Evolutionary conservation across 2,329 filamentous ascomycete genomes (phyloP).

Genomic region (Eurotiales sp.): DNA sequence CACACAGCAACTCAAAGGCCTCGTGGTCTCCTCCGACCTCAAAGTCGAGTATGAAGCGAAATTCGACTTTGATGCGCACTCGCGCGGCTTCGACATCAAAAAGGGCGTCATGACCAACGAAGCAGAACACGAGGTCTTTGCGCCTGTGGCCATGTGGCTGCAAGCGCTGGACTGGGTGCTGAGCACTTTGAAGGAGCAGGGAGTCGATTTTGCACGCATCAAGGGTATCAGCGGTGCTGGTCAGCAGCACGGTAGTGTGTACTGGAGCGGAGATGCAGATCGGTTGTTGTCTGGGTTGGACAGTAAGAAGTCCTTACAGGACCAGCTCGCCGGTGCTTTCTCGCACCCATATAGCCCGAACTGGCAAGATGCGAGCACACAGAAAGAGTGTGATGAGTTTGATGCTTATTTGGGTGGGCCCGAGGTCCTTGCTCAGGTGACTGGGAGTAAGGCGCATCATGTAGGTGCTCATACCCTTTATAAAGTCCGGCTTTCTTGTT

Average conservation of each 20-base stretch:
- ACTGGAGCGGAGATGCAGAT: slow-evolving; percentile 75
- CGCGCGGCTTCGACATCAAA: slow-evolving; percentile 69
- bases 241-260: slow-evolving; percentile 97
- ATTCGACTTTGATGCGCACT: slow-evolving; percentile 91
- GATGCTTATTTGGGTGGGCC: slow-evolving; percentile 66
- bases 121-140: slow-evolving; percentile 81
- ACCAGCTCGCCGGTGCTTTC: slow-evolving; percentile 70
- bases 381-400: slow-evolving; percentile 85
- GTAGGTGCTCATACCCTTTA: slow-evolving; percentile 49
- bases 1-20: slow-evolving; percentile 93
- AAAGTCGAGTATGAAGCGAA: slow-evolving; percentile 80
- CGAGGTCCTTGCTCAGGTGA: slow-evolving; percentile 68
- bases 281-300: slow-evolving; percentile 60
- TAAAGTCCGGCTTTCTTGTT: neutral
- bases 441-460: slow-evolving; percentile 92
- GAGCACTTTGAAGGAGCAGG: slow-evolving; percentile 63
- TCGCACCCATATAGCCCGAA: slow-evolving; percentile 87
- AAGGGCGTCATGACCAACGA: slow-evolving; percentile 87
- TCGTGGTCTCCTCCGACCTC: slow-evolving; percentile 79
- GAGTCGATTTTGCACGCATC: slow-evolving; percentile 69
- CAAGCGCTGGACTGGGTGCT: slow-evolving; percentile 88
- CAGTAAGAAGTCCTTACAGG: slow-evolving; percentile 58
- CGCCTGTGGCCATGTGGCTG: slow-evolving; percentile 90
- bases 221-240: slow-evolving; percentile 84
- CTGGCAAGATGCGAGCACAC: slow-evolving; percentile 97